phyloP scores from a whole-genome alignment of 1,284 basidiomycete genomes.

The Sporisorium reilianum region DNA sequence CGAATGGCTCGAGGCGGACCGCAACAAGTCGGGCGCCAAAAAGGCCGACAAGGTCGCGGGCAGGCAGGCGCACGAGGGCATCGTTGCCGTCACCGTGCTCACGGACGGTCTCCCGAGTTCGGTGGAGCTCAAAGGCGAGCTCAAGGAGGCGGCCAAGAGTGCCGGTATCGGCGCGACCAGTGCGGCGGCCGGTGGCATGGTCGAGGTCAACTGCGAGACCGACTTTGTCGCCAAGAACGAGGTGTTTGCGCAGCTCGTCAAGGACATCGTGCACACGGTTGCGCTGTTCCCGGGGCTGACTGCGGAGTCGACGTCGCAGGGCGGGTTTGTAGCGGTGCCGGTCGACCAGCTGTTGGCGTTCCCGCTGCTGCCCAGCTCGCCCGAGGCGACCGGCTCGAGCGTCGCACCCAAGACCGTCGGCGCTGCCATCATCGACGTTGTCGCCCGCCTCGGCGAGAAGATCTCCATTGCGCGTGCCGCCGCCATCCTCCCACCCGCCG shows the following conservation, averaged over 20 bases:
- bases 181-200: constrained; percentile 78
- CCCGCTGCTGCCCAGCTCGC: constrained; percentile 59
- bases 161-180: constrained; percentile 43
- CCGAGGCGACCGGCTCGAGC: constrained; percentile 63
- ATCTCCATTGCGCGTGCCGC: constrained; percentile 82
- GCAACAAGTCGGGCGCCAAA: constrained; percentile 78
- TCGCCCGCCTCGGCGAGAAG: constrained; percentile 90
- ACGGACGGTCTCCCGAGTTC: constrained; percentile 72
- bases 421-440: constrained; percentile 80
- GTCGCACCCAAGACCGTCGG: constrained; percentile 75
- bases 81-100: constrained; percentile 81
- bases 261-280: constrained; percentile 86
- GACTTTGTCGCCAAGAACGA: constrained; percentile 93
- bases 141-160: constrained; percentile 69
- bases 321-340: constrained; percentile 34
- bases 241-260: constrained; percentile 81
- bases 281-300: constrained; percentile 79
- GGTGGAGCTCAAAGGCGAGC: constrained; percentile 24
- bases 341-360: constrained; percentile 64
- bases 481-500: constrained; percentile 75
- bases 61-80: constrained; percentile 81
- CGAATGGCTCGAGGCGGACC: constrained; percentile 83
- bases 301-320: background rate
- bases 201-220: constrained; percentile 96
- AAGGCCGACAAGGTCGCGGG: constrained; percentile 86